Base-by-base conservation (phyloP, 202 grass and related monocot species). In the Carex arenaria region DNA sequence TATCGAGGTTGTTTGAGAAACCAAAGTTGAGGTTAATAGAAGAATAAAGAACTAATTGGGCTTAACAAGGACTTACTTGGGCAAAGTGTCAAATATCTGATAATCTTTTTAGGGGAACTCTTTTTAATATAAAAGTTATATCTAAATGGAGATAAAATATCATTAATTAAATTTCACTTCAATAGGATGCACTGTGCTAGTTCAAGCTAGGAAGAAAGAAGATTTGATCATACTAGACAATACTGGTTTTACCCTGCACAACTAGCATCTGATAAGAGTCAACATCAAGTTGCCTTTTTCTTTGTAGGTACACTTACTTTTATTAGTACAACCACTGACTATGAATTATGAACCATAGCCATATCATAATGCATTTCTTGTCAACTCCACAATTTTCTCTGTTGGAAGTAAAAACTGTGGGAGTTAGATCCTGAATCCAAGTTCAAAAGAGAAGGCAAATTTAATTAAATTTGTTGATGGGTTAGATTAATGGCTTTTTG, bases 201-300 rank as follows among this genome's bases (percentile, higher is more conserved):
- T 99, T 91, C 96, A 99, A 85, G 93, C 91, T 82, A 91, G 96
- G 23, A 99, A 99, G 87, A 99, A 96, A 82, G 96, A 99, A 77
- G 93, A 96, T 82, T 86, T 99, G 81, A 87, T 90, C 81, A 87
- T 92, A 67, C 80, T 90, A 81, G 96, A 99, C 78, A 99, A 99
- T 70, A 96, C 93, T 88, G 93, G 96, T 80, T 89, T 99, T 88
- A 99, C 91, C 68, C 96, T 68, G 89, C 88, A 4, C 91, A 99
- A 54, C 91, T 99, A 85, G 96, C 96, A 86, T 69, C 93, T 74
- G 93, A 96, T 69, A 99, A 90, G 87, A 90, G 67, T 82, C 96
- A 99, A 79, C 88, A 88, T 4, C 96, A 99, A 99, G 96, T 91
- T 86, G 90, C 88, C 49, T 96, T 99, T 94, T 99, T 94, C 82